Percentiles rank a stretch among this genome's conserved stretches.
These are phyloP conservation scores for Erysimum cheiranthoides DNA, from an alignment of 345 rosid genomes.

Conservation along the genomic window DNA sequence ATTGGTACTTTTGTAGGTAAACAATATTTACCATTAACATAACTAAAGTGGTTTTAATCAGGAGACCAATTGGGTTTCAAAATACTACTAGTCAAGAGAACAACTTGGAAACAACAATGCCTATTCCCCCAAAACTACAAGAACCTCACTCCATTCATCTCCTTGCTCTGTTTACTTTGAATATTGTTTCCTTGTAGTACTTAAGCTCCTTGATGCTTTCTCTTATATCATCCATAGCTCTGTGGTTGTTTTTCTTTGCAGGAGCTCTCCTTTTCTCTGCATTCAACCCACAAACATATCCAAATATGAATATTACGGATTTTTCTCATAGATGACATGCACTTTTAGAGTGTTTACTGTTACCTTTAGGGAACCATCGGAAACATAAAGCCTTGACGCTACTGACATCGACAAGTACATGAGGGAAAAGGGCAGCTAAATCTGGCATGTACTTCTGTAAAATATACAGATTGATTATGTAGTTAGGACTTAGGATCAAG, in stretches of 20 bases:
- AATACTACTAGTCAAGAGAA: not conserved
- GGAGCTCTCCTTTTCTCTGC: conserved; percentile 75
- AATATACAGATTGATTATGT: conserved; percentile 47
- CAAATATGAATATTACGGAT: not conserved
- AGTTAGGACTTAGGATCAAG: conserved; percentile 41
- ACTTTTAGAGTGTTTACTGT: not conserved
- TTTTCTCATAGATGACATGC: not conserved
- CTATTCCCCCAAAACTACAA: conserved; percentile 6
- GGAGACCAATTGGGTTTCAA: not conserved
- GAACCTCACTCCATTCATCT: conserved; percentile 42
- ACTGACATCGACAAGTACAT: conserved; percentile 85
- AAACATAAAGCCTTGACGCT: conserved; percentile 76
- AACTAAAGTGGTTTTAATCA: not conserved
- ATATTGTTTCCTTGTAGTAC: conserved; percentile 75
- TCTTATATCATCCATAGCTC: conserved; percentile 90
- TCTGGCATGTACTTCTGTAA: conserved; percentile 89
- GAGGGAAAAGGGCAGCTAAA: conserved; percentile 76
- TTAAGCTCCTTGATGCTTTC: conserved; percentile 84
- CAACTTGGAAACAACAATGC: not conserved
- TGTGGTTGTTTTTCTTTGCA: conserved; percentile 68
- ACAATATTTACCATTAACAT: not conserved
- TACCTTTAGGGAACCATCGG: conserved; percentile 86
- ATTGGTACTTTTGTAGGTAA: not conserved
- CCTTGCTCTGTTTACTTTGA: conserved; percentile 54
- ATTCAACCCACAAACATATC: conserved; percentile 32